phyloP scores from a whole-genome alignment of 345 rosid species.

The Rhodamnia rubescens region DNA sequence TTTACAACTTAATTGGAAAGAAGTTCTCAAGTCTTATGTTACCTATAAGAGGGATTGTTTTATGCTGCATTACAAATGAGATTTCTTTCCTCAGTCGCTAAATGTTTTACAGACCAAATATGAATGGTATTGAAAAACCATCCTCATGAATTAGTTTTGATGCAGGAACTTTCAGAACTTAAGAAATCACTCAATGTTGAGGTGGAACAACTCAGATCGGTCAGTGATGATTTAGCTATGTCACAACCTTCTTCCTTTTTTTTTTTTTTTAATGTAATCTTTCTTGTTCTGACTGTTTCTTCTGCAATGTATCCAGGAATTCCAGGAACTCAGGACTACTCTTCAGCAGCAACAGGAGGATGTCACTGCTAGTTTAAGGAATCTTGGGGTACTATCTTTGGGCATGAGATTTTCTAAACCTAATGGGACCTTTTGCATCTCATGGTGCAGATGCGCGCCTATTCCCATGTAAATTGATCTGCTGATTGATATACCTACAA shows the following conservation, averaged over 20 bases:
- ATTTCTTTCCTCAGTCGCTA: background rate
- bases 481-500: background rate
- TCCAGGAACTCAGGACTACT: constrained; percentile 58
- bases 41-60: background rate
- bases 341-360: constrained; percentile 84
- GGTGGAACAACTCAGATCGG: constrained; percentile 70
- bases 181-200: constrained; percentile 61
- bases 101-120: background rate
- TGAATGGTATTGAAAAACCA: background rate
- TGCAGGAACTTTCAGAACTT: constrained; percentile 67
- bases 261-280: background rate
- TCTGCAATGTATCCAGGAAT: constrained; percentile 31
- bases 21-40: background rate
- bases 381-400: constrained; percentile 39
- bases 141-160: background rate
- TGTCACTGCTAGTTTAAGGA: constrained; percentile 50
- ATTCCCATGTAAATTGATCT: background rate
- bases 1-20: background rate
- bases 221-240: constrained; percentile 11
- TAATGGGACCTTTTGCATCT: background rate
- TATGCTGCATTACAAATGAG: background rate
- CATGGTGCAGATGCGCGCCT: background rate
- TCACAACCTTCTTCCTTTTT: background rate
- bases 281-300: background rate
- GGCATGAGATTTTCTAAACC: background rate